Evolutionary conservation across 768 basidiomycete species (phyloP), one percentile per base, ranked within the genome.

Genomic region (Tulasnella sp.): DNA sequence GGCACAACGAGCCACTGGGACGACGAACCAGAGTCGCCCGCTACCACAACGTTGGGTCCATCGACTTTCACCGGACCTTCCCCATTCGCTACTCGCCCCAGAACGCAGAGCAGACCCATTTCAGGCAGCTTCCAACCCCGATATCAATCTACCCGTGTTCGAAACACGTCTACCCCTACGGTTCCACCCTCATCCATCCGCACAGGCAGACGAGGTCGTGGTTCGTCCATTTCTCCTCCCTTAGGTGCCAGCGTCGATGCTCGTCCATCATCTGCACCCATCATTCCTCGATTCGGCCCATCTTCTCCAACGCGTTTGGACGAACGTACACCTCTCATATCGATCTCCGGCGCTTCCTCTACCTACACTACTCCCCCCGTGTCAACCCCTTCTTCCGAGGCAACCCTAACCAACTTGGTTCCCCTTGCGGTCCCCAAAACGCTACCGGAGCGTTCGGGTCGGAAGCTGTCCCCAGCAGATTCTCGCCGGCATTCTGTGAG

Each of bases 271-370:
- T 35, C 34, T 34, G 34, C 50, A 35, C 50, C 50, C 27, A 34
- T 52, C 34, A 12, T 11, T 17, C 50, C 32, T 6, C 32, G 25
- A 1, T 52, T 52, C 34, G n/a, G 25, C 29, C 49, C 49, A 31
- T 35, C 31, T 23, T 51, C 49, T 12, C 4, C 9, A 6, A 32
- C 49, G 21, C 31, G 32, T 52, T 36, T 52, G 23, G 50, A 52
- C 35, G 50, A 52, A 21, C 50, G 50, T 6, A 52, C 50, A 8
- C 50, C 50, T 19, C 50, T 52, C 27, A 40, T 52, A 31, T 35
- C 27, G 15, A 52, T 52, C 27, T 52, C 50, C 34, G 32, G 32
- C 50, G 17, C 50, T n/a, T 36, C 19, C 4, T 36, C 50, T 32
- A 19, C 52, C 17, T 19, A 15, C 9, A 56, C 9, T 14, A 29